Evolutionary conservation across 768 basidiomycete genomes (phyloP).

Genomic region (Plicaturopsis crispa): DNA sequence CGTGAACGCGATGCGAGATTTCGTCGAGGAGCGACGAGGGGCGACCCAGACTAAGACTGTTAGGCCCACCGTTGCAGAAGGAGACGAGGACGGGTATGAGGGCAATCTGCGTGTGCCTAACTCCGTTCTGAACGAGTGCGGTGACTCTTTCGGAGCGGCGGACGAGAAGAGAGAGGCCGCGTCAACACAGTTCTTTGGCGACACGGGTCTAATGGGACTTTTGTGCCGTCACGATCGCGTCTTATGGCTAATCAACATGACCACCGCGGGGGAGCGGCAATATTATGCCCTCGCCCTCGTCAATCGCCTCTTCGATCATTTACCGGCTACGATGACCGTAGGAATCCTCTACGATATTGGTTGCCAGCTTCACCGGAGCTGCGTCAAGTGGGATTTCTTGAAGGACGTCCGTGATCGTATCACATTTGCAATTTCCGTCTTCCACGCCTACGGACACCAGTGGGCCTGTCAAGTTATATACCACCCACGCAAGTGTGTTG

Average conservation of each 20-base stretch:
- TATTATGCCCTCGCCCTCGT: slow-evolving; percentile 30
- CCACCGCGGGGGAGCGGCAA: slow-evolving; percentile 29
- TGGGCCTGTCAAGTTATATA: slow-evolving; percentile 28
- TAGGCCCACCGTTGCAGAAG: no score
- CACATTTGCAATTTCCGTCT: slow-evolving; percentile 22
- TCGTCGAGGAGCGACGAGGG: slow-evolving; percentile 12
- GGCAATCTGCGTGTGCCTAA: slow-evolving; percentile 16
- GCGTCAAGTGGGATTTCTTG: slow-evolving; percentile 12
- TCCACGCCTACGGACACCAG: slow-evolving; percentile 31
- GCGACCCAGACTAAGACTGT: no score
- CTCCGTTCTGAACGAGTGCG: slow-evolving; percentile 24
- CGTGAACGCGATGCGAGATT: slow-evolving; percentile 12
- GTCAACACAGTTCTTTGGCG: slow-evolving; percentile 17
- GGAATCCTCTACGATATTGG: no score
- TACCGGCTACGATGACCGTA: no score
- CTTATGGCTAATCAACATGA: slow-evolving; percentile 29
- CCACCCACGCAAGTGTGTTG: slow-evolving; percentile 19
- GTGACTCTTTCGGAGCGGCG: slow-evolving; percentile 17
- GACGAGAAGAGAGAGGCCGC: slow-evolving; percentile 7
- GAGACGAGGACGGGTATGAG: slow-evolving; percentile 10
- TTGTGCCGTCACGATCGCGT: slow-evolving; percentile 30
- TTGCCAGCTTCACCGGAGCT: slow-evolving; percentile 18
- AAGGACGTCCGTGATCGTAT: slow-evolving; percentile 12
- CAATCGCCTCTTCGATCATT: no score
- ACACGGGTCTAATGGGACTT: slow-evolving; percentile 30